A percentile compares a stretch with the other conserved stretches of the same genome.
These are phyloP conservation scores for Neospora caninum DNA, from an alignment of 169 alveolate genomes.

Conservation along the genomic window DNA sequence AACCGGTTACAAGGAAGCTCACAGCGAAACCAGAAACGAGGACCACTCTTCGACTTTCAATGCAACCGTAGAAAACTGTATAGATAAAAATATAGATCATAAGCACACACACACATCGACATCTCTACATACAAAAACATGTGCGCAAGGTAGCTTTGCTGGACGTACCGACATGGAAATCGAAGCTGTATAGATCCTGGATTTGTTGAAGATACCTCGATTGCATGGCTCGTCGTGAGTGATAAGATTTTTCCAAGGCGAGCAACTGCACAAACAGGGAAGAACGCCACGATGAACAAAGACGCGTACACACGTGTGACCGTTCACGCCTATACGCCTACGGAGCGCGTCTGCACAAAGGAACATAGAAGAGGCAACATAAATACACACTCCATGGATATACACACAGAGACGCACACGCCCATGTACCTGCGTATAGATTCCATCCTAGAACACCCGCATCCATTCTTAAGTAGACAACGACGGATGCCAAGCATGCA, in stretches of 20 bases:
- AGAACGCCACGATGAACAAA: conserved; percentile 27
- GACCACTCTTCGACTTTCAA: neutral
- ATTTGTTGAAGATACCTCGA: conserved; percentile 94
- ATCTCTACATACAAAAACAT: neutral
- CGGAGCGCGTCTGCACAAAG: too few relatives aligned
- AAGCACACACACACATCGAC: neutral
- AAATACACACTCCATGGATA: conserved; percentile 15
- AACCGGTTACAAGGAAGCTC: neutral
- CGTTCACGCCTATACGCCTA: too few relatives aligned
- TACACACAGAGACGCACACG: too few relatives aligned
- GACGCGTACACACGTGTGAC: neutral
- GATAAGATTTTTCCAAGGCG: conserved; percentile 74
- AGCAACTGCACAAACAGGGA: conserved; percentile 59
- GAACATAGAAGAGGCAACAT: conserved; percentile 22
- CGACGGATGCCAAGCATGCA: too few relatives aligned
- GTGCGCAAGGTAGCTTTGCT: neutral
- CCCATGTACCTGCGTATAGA: too few relatives aligned
- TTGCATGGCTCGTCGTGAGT: conserved; percentile 91
- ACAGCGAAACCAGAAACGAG: neutral
- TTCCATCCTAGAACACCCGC: too few relatives aligned
- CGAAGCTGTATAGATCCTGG: conserved; percentile 93
- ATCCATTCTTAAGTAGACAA: too few relatives aligned
- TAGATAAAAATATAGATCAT: too few relatives aligned
- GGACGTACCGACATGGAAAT: conserved; percentile 93
- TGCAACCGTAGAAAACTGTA: neutral